Base-by-base conservation (phyloP, 2,329 filamentous ascomycete genomes). In the Colletotrichum nymphaeae region DNA sequence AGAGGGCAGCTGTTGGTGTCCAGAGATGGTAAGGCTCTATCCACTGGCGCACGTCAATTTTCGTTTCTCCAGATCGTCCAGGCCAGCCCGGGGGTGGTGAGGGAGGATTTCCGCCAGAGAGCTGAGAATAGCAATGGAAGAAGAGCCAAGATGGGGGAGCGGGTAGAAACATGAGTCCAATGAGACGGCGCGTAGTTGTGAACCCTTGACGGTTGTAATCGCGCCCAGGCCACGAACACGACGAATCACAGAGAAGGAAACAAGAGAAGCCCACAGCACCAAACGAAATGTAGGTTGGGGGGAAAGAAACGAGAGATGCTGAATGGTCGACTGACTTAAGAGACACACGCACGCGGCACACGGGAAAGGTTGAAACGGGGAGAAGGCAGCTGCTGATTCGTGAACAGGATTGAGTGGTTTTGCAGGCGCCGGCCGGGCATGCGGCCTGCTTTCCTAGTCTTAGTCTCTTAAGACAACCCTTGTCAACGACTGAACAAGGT, bases 341-440 rank as follows among this genome's bases (percentile, higher is more conserved):
- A 9, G n/a, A 0, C 1, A 14, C 0, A 37, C 28, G 55, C 49
- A 63, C 52, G 49, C 63, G 42, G 30, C 24, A 8, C 16, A 52
- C 56, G 46, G 68, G 64, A 37, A 72, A 30, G 19, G 58, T 57
- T 56, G 63, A 58, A 74, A 68, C 66, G 56, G 32, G 1, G 22
- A 52, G 46, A 52, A 19, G 46, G 14, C 30, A 30, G 30, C 30
- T 30, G 30, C 1, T 30, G 30, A 52, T 22, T 11, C 22, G n/a
- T 16, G 19, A 35, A n/a, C 0, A 4, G 4, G 71, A 26, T 26
- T 67, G 74, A 69, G 68, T 75, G 72, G 72, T 69, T 0, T 69
- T 60, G 72, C 74, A 74, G 74, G 62, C 74, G 74, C 74, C 72
- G 74, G 74, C 74, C 72, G 1, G 2, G 1, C 0, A 72, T 72